Base-by-base conservation (phyloP, 208 protist genomes). In the Acanthamoeba lenticulata region DNA sequence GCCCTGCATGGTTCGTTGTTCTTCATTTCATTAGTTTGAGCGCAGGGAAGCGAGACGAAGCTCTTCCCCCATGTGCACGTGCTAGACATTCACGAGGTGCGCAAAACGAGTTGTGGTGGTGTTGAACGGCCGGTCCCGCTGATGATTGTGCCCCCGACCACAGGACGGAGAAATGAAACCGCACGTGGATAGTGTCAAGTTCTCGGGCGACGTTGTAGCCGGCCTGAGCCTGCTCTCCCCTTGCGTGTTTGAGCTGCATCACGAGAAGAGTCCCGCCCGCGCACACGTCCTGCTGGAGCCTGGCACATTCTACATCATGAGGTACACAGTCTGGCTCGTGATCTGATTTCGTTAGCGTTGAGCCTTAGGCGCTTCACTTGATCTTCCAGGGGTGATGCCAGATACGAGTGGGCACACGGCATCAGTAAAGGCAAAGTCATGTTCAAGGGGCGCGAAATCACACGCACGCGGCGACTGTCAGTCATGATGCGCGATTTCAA, bases 171-270 rank as follows among this genome's bases (percentile, higher is more conserved):
- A 60, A 11, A 93, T 93, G 88, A 93, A 79, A 27, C 52, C 60
- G 32, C 88, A 93, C 42, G 88, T 93, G 6, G 88, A 93, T 42
- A 93, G 88, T 36, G 34, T 93, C 88, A 93, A 93, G 88, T 93
- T 93, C 44, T 93, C 88, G 2, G 88, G 88, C 32, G 88, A 60
- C 7, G 24, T 79, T 9, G 88, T 93, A 36, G 88, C 88, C 13
- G 88, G 88, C 15, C 65, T 93, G 38, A 79, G 60, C 62, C 62
- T 93, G 19, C 65, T 93, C 44, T 60, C 88, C 13, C 88, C 88
- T 2, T 93, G 88, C 44, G 88, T 93, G 7, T 79, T 93, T 21
- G 62, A 69, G 44, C 62, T 93, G 3, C 88, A 79, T 36, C 62
- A 79, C n/a, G 88, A 93, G 65, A 79, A 93, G 88, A 93, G 62